These are phyloP conservation scores for Eragrostis nindensis DNA, from an alignment of 176 grass and related monocot genomes.

Conservation along the genomic window DNA sequence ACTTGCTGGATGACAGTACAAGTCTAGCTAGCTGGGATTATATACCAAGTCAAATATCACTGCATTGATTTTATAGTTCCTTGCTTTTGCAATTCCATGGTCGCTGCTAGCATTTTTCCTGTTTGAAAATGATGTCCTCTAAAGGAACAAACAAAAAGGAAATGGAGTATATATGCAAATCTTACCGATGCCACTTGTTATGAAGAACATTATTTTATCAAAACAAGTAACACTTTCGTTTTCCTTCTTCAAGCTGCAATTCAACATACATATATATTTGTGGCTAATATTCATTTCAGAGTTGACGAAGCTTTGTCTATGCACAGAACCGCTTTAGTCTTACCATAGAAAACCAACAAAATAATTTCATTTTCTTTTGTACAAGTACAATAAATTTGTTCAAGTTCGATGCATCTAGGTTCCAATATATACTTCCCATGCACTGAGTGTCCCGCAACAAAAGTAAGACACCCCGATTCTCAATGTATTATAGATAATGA, in stretches of 20 bases:
- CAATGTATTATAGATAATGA: not conserved
- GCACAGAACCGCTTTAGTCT: not conserved
- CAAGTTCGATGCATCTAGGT: too few species aligned
- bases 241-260: not conserved
- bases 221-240: not conserved
- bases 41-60: conserved; percentile 26
- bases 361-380: not conserved
- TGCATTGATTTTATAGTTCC: not conserved
- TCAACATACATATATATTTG: not conserved
- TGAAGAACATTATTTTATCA: not conserved
- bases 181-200: conserved; percentile 7
- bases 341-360: not conserved
- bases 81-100: not conserved
- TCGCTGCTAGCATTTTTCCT: not conserved
- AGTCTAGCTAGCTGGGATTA: not conserved
- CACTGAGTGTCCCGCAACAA: not conserved
- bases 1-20: not conserved
- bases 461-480: not conserved
- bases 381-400: not conserved
- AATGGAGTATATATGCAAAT: conserved; percentile 47
- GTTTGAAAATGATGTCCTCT: conserved; percentile 28
- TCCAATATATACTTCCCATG: too few species aligned
- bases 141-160: conserved; percentile 23
- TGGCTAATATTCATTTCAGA: not conserved
- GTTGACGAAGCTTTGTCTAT: not conserved